Evolutionary conservation across 257 asterid species (phyloP).

Genomic region (Solanum arcanum): DNA sequence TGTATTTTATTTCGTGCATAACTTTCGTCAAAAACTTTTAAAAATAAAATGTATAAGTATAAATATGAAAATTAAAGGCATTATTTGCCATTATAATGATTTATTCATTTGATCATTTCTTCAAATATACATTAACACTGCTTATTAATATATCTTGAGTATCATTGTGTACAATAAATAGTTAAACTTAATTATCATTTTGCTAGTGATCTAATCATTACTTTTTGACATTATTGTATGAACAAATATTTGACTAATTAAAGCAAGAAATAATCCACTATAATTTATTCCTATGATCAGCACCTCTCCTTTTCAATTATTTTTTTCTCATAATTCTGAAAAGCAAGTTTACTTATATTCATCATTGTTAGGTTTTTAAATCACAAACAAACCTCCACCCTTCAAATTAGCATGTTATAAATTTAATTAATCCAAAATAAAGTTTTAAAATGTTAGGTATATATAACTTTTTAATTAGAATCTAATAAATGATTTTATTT

Average conservation of each 20-base stretch:
- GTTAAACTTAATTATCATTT: not conserved
- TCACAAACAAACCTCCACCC: not conserved
- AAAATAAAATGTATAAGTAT: too few relatives aligned
- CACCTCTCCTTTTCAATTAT: not conserved
- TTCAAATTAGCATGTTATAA: not conserved
- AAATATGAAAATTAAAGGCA: not conserved
- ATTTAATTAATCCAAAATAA: not conserved
- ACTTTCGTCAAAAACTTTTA: too few relatives aligned
- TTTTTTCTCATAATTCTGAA: not conserved
- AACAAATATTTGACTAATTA: not conserved
- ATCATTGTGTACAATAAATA: not conserved
- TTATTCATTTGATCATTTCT: not conserved
- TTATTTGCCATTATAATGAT: not conserved
- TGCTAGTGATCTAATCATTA: not conserved
- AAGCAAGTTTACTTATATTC: not conserved
- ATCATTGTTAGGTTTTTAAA: not conserved
- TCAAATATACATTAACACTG: not conserved
- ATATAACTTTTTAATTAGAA: not conserved
- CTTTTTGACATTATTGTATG: not conserved
- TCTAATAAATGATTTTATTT: not conserved
- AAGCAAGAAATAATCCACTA: not conserved
- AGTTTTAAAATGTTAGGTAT: not conserved
- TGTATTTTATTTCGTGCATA: too few relatives aligned
- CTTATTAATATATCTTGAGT: not conserved
- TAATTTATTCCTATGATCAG: not conserved